These are phyloP conservation scores for Clarireedia sp. DNA, from an alignment of 2,329 filamentous ascomycete genomes.

Conservation along the genomic window DNA sequence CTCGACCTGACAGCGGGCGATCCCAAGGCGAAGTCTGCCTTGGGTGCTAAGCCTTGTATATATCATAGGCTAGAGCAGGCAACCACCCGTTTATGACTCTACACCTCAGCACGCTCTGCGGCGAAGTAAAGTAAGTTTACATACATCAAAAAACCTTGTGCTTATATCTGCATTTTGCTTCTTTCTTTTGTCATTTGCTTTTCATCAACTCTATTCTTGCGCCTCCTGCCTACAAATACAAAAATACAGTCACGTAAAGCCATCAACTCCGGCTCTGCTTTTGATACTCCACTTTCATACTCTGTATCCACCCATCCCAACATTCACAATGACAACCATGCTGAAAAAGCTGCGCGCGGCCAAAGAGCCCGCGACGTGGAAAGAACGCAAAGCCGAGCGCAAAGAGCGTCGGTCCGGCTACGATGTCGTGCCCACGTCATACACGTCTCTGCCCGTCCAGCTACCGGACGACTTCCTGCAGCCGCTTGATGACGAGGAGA, in stretches of 20 bases:
- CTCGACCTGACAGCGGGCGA: too few relatives aligned
- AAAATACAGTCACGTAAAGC: too few relatives aligned
- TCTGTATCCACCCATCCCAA: neutral
- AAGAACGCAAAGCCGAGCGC: neutral
- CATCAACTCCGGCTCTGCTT: too few relatives aligned
- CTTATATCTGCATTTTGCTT: too few relatives aligned
- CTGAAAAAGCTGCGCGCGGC: neutral
- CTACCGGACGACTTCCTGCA: constrained; percentile 42
- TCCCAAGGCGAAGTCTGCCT: neutral
- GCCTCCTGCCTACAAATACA: too few relatives aligned
- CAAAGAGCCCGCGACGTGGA: neutral
- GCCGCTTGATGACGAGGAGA: constrained; percentile 35
- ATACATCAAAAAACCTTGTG: too few relatives aligned
- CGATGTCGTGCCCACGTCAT: constrained; percentile 18
- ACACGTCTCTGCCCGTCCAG: constrained; percentile 32
- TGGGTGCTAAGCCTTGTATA: neutral
- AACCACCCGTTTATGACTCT: neutral
- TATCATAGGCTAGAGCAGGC: neutral
- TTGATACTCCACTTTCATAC: neutral
- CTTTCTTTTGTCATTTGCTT: too few relatives aligned
- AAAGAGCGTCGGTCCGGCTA: neutral
- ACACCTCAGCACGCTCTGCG: neutral
- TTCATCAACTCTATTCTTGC: too few relatives aligned
- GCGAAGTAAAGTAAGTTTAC: too few relatives aligned
- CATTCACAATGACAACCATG: neutral